Percentiles rank a stretch among this genome's conserved stretches.
Evolutionary conservation across 768 basidiomycete species (phyloP).

Genomic region (Tricholoma terreum): DNA sequence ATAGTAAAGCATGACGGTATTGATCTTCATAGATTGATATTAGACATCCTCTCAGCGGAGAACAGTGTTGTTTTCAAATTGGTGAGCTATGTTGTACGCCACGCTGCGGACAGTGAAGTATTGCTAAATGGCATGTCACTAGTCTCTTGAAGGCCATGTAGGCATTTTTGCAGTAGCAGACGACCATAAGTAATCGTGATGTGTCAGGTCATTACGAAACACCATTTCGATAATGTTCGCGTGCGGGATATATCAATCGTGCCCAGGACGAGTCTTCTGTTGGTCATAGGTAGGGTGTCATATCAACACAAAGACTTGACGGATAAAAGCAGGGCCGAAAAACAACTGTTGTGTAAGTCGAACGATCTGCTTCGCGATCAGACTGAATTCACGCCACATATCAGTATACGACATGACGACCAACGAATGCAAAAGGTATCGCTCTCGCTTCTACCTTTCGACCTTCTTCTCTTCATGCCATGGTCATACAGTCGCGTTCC

Average conservation of each 20-base stretch:
- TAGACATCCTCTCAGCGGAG: conserved; percentile 11
- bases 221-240: background rate
- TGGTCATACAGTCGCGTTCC: background rate
- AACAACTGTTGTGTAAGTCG: conserved; percentile 1
- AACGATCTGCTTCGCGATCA: background rate
- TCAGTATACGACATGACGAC: background rate
- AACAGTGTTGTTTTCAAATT: conserved; percentile 10
- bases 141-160: background rate
- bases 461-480: background rate
- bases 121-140: background rate
- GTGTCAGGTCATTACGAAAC: background rate
- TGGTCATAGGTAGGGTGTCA: conserved; percentile 1
- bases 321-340: background rate
- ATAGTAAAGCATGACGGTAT: background rate
- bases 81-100: background rate
- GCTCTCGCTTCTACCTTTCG: background rate
- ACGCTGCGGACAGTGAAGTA: background rate
- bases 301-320: background rate
- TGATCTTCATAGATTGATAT: background rate
- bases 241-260: conserved; percentile 3
- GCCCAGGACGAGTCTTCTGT: background rate
- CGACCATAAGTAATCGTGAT: background rate
- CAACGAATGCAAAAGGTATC: background rate
- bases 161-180: background rate
- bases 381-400: too few species aligned